Evolutionary conservation across 805 yeast species (phyloP).

Genomic region (Yamadazyma endophytica): DNA sequence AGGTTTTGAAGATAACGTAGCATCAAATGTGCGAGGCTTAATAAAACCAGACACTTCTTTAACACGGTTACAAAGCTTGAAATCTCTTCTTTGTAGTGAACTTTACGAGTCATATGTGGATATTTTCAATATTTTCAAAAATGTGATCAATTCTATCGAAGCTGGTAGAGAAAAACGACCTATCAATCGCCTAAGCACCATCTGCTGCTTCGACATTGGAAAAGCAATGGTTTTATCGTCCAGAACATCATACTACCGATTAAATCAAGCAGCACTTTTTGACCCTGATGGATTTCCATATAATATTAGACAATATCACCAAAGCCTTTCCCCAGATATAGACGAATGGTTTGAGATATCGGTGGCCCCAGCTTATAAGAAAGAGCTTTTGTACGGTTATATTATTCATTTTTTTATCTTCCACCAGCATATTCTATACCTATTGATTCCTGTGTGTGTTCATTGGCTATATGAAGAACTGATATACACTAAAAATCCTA

Average conservation of each 20-base stretch:
- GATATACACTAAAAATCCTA: constrained; percentile 1
- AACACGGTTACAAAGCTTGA: constrained; percentile 21
- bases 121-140: constrained; percentile 26
- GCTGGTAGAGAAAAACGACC: background rate
- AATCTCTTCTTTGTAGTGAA: constrained; percentile 23
- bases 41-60: constrained; percentile 14
- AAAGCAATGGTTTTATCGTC: constrained; percentile 30
- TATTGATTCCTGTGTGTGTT: constrained; percentile 29
- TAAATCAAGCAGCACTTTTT: constrained; percentile 25
- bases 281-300: constrained; percentile 23
- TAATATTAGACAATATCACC: constrained; percentile 16
- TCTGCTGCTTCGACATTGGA: constrained; percentile 22
- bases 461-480: constrained; percentile 35
- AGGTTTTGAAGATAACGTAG: background rate
- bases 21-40: background rate
- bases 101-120: constrained; percentile 25
- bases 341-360: constrained; percentile 31
- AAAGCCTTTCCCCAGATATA: constrained; percentile 26
- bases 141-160: constrained; percentile 14
- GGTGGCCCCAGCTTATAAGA: constrained; percentile 17
- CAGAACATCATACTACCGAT: constrained; percentile 28
- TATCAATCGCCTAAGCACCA: constrained; percentile 9
- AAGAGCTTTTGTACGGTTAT: constrained; percentile 29
- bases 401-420: constrained; percentile 29
- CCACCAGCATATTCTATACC: constrained; percentile 28